phyloP scores from a whole-genome alignment of 2,329 filamentous ascomycete genomes.

The Gnomoniopsis smithogilvyi region DNA sequence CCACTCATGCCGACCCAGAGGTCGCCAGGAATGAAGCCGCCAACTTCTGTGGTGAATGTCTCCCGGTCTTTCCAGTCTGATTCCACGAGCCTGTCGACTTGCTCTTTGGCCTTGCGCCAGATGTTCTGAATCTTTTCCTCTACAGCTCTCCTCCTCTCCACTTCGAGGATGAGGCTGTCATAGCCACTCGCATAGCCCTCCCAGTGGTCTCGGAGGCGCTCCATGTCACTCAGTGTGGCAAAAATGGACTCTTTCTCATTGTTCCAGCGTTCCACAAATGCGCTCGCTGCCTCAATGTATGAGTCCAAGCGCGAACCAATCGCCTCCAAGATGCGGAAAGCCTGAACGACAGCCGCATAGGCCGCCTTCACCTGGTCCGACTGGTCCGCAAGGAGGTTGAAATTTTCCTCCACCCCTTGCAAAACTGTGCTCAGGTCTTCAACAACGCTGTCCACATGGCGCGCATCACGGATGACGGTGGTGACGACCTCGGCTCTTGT shows the following conservation, averaged over 20 bases:
- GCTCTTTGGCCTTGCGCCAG: constrained; percentile 73
- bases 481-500: constrained; percentile 81
- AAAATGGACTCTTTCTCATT: constrained; percentile 70
- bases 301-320: constrained; percentile 63
- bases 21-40: constrained; percentile 82
- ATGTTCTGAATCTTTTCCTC: constrained; percentile 73
- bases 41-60: constrained; percentile 75
- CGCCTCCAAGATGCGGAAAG: constrained; percentile 64
- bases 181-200: constrained; percentile 84
- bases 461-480: constrained; percentile 71
- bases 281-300: constrained; percentile 61
- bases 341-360: constrained; percentile 56
- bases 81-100: constrained; percentile 71
- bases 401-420: constrained; percentile 71
- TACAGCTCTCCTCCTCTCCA: constrained; percentile 68
- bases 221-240: constrained; percentile 70
- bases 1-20: constrained; percentile 76
- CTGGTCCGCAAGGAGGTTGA: constrained; percentile 60
- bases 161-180: constrained; percentile 78
- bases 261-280: constrained; percentile 67
- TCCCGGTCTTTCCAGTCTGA: constrained; percentile 72
- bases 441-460: constrained; percentile 64
- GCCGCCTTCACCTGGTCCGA: constrained; percentile 53
- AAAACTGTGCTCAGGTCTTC: constrained; percentile 72
- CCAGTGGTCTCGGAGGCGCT: constrained; percentile 77